A percentile compares a stretch with the other conserved stretches of the same genome.
phyloP scores from a whole-genome alignment of 768 basidiomycete species.

The Multifurca ochricompacta region DNA sequence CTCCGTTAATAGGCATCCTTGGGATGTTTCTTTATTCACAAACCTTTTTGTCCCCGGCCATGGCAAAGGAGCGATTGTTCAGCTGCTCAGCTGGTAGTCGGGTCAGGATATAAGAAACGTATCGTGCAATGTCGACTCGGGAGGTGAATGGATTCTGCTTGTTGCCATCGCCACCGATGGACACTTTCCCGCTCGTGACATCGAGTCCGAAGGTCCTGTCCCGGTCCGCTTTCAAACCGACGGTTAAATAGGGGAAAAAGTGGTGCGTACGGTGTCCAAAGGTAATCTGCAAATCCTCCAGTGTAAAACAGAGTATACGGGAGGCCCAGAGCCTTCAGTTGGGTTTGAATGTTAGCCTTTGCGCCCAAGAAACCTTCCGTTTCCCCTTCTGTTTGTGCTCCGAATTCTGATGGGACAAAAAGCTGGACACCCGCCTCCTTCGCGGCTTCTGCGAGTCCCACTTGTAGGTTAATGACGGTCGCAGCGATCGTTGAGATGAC shows the following conservation, averaged over 20 bases:
- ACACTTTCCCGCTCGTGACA: too few relatives aligned
- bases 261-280: slow-evolving; percentile 2
- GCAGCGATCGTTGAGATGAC: too few relatives aligned
- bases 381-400: slow-evolving; percentile 13
- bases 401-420: slow-evolving; percentile 28
- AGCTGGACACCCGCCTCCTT: too few relatives aligned
- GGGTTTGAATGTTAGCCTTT: background rate
- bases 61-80: background rate
- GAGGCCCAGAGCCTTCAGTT: slow-evolving; percentile 7
- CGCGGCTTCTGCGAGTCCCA: too few relatives aligned
- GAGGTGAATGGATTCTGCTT: slow-evolving; percentile 12
- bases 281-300: slow-evolving; percentile 5
- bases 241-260: background rate
- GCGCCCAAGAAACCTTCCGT: background rate
- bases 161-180: slow-evolving; percentile 11
- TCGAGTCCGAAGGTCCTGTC: background rate
- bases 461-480: too few relatives aligned
- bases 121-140: too few relatives aligned
- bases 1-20: background rate
- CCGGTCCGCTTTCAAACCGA: background rate
- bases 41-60: slow-evolving; percentile 5
- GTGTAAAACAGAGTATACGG: too few relatives aligned
- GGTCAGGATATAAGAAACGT: slow-evolving; percentile 13
- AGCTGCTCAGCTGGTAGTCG: background rate
- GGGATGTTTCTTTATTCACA: background rate